Evolutionary conservation across 2,329 filamentous ascomycete species (phyloP).

Genomic region (Elsinoe fawcettii): DNA sequence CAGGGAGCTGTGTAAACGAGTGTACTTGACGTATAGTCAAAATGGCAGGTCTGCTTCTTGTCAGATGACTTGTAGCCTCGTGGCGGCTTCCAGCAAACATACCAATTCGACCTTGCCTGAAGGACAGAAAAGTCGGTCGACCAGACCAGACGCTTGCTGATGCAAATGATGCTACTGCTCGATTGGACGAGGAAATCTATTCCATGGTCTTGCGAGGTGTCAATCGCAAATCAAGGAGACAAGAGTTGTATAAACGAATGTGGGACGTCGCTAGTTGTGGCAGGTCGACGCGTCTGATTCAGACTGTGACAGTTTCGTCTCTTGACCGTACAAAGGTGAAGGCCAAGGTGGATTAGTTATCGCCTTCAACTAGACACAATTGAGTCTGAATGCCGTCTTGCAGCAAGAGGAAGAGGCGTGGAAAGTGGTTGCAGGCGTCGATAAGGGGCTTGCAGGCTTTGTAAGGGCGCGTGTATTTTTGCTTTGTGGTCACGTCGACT

Average conservation of each 20-base stretch:
- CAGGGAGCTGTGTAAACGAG: slow-evolving; percentile 12
- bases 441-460: slow-evolving; percentile 10
- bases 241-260: slow-evolving; percentile 7
- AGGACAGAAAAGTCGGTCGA: slow-evolving; percentile 1
- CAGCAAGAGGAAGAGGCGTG: slow-evolving; percentile 8
- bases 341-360: background rate
- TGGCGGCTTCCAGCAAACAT: background rate
- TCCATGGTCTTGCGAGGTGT: background rate
- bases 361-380: background rate
- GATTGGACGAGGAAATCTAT: slow-evolving; percentile 10
- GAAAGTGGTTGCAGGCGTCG: slow-evolving; percentile 10
- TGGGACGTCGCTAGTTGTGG: background rate
- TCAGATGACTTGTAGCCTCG: background rate
- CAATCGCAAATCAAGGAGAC: background rate
- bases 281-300: slow-evolving; percentile 3
- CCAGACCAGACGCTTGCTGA: background rate
- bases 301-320: background rate
- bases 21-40: slow-evolving; percentile 16
- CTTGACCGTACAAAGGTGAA: background rate
- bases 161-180: background rate
- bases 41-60: background rate
- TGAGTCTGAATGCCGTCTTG: background rate
- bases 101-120: background rate
- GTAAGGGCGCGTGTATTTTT: slow-evolving; percentile 9
- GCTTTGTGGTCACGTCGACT: slow-evolving; percentile 13